Base-by-base conservation (phyloP, 1,284 basidiomycete species). In the Cryptococcus deneoformans region DNA sequence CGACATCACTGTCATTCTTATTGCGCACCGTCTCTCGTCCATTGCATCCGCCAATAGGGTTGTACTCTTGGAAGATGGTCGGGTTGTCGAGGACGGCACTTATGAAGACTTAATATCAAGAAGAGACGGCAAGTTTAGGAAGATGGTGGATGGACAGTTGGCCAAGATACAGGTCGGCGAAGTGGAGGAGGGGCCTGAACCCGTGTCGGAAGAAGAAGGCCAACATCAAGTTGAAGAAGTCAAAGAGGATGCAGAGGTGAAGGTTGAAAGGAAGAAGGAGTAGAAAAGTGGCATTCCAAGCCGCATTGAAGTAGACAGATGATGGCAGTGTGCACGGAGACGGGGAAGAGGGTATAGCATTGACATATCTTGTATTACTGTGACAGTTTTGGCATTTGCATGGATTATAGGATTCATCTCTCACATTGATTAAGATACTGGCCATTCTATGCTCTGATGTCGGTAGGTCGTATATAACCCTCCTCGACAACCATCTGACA, bases 21-120 rank as follows among this genome's bases (percentile, higher is more conserved):
- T 81, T 52, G 66, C 73, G 1, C 80, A 82, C 62, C 69, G 80
- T 36, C 64, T 82, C 6, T 80, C 77, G n/a, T 77, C 79, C 2
- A 81, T 82, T 62, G 78, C 77, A 44, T 76, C 77, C 48, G 80
- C 80, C 5, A 76, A 77, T 54, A 73, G 77, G 8, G 79, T 82
- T 45, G 71, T 81, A 9, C 70, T 81, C 20, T 70, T 82, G 39
- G 79, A 81, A 46, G 69, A 72, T n/a, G 80, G 80, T 10, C 63
- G 59, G 20, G 77, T 82, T 5, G 78, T 73, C 5, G 80, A 82
- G 67, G 74, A 77, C 54, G 80, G 80, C 6, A 67, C 73, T 10
- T 81, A 79, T 61, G 75, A 79, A 49, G 72, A 79, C 51, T 66
- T 82, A 42, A 74, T 77, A 46, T 64, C 70, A 2, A 56, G 68